phyloP scores from a whole-genome alignment of 768 basidiomycete genomes.

The Lactarius psammicola region DNA sequence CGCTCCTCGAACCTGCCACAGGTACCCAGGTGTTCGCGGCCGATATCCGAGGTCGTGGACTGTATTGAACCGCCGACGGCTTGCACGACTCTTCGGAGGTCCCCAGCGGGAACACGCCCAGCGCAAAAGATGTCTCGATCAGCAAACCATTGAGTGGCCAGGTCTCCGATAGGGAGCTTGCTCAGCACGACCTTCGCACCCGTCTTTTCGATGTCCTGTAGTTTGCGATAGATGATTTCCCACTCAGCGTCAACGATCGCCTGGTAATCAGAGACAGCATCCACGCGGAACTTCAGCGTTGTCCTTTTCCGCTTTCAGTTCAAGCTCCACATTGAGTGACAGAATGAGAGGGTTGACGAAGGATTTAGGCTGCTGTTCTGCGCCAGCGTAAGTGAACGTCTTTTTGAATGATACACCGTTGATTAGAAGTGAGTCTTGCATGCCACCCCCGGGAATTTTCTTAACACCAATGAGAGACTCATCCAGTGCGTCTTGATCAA shows the following conservation, averaged over 20 bases:
- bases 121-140: constrained; percentile 99
- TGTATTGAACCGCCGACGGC: constrained; percentile 95
- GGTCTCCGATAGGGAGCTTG: constrained; percentile 96
- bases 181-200: constrained; percentile 97
- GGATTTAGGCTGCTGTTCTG: constrained; percentile 96
- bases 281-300: constrained; percentile 98
- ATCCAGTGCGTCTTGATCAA: constrained; percentile 92
- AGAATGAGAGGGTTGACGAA: constrained; percentile 88
- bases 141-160: constrained; percentile 99
- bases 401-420: constrained; percentile 97
- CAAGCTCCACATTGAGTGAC: constrained; percentile 95
- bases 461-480: constrained; percentile 96
- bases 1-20: constrained; percentile 91
- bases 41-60: constrained; percentile 92
- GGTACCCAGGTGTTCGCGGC: constrained; percentile 86
- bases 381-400: constrained; percentile 98
- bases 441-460: constrained; percentile 95
- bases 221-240: constrained; percentile 98
- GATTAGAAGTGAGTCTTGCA: constrained; percentile 92
- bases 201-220: constrained; percentile 92
- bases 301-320: constrained; percentile 98
- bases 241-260: constrained; percentile 99
- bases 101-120: constrained; percentile 86
- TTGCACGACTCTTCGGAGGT: constrained; percentile 91
- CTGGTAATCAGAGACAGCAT: constrained; percentile 96